Base-by-base conservation (phyloP, 352 stramenopile genomes). In the Halophytophthora polymorphica region DNA sequence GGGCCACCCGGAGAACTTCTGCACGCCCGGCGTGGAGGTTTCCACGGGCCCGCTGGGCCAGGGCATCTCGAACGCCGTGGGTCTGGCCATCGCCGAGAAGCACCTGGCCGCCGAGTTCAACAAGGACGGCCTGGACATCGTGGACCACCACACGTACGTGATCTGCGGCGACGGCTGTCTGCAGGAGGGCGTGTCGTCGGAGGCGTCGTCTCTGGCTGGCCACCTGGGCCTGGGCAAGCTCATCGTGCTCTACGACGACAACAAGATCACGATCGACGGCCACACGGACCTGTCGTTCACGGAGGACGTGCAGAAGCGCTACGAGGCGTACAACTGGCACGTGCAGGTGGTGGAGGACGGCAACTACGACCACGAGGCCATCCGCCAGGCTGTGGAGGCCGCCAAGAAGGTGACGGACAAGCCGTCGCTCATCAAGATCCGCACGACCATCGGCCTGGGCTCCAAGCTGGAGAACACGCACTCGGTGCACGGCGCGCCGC, bases 171-270 rank as follows among this genome's bases (percentile, higher is more conserved):
- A 99, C 67, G 97, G 97, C 37, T 99, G 96, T 71, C 76, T 99
- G 47, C 96, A 99, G 77, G 97, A 99, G 75, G 97, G 97, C 48
- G 83, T 99, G 31, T 97, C 91, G 29, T 92, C 80, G 36, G 97
- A 99, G 70, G 83, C 96, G 22, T 97, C 71, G 52, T 98, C 91
- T 48, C 79, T 99, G 25, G 97, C 96, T 11, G 97, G 97, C 23
- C 97, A 99, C 70, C 80, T 99, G 36, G 96, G 96, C 21, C 80
- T 99, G 5, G 96, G 96, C 67, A 98, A 98, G 73, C 82, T 99
- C 47, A 99, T 99, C 70, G 96, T 99, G 40, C 74, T 99, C 12
- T 99, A 99, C 77, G 97, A 99, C 66, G 97, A 99, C 78, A 99
- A 99, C 77, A 83, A 97, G 59, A 99, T 99, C 77, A 99, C 97